Evolutionary conservation across 2,329 filamentous ascomycete genomes (phyloP).

Genomic region (Alternaria burnsii): DNA sequence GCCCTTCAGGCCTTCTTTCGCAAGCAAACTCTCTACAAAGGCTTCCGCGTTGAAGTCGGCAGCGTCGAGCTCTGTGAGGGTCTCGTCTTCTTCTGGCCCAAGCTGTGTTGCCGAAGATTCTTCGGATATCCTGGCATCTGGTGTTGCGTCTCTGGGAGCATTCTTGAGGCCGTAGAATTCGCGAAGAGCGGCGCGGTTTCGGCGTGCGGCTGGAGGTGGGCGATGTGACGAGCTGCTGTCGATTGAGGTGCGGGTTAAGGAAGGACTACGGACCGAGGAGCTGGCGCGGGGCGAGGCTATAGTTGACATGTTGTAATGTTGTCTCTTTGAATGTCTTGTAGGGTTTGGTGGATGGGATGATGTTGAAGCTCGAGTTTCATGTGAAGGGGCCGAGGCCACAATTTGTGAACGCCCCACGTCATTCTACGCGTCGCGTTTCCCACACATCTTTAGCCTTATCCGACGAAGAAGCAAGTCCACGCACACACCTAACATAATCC

Average conservation of each 20-base stretch:
- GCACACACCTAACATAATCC: background rate
- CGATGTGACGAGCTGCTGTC: slow-evolving; percentile 37
- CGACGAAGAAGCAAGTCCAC: background rate
- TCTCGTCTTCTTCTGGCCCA: slow-evolving; percentile 63
- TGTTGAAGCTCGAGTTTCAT: slow-evolving; percentile 13
- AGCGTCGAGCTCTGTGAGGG: slow-evolving; percentile 74
- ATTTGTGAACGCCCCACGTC: slow-evolving; percentile 27
- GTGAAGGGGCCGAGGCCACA: slow-evolving; percentile 31
- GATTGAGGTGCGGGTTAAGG: slow-evolving; percentile 81
- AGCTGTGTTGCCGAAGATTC: slow-evolving; percentile 41
- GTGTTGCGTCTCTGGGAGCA: slow-evolving; percentile 42
- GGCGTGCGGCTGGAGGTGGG: slow-evolving; percentile 57
- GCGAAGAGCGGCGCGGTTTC: slow-evolving; percentile 86
- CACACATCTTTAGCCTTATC: background rate
- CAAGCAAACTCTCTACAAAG: slow-evolving; percentile 70
- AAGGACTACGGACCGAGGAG: slow-evolving; percentile 70
- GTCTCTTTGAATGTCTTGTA: background rate
- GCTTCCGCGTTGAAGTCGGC: slow-evolving; percentile 75
- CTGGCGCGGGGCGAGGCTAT: slow-evolving; percentile 68
- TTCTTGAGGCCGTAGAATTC: slow-evolving; percentile 90
- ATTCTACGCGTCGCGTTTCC: slow-evolving; percentile 35
- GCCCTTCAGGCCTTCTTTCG: slow-evolving; percentile 71
- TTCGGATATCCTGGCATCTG: slow-evolving; percentile 42
- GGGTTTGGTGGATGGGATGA: background rate
- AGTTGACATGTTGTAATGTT: slow-evolving; percentile 60